Evolutionary conservation across 2,329 filamentous ascomycete genomes (phyloP), one percentile per base, ranked within the genome.

Genomic region (Pseudocercospora fuligena): DNA sequence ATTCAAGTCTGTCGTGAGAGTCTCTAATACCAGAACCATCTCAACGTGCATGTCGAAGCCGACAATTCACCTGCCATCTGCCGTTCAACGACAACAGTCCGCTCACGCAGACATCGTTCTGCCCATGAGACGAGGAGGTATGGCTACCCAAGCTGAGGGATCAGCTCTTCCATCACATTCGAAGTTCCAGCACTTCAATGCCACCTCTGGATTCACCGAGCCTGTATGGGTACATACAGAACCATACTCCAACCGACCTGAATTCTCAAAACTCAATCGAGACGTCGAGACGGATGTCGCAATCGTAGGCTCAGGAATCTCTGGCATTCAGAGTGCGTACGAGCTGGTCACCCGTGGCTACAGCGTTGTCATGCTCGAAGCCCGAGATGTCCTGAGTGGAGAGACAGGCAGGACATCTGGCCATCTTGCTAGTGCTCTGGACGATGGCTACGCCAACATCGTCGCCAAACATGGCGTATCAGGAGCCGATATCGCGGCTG

Each of bases 381-480:
- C 85, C 7, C 82, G 85, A 5, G 81, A 86, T n/a, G 78, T 85
- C 2, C 75, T 87, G 0, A 82, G 84, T 1, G 85, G 86, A 1
- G 86, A 88, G 73, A 83, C 81, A 0, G 84, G 84, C 0, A 77
- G 86, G 4, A 88, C 85, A 0, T 84, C 80, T 49, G 86, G 86
- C 0, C 86, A 88, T 70, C 74, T 88, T 31, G 81, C 84, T 2
- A 87, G 81, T 65, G 83, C 83, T 3, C 75, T 88, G 2, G 86
- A 88, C 31, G 85, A 86, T 60, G 81, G 82, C 2, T 88, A 86
- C 66, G 70, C 78, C 0, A 78, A 81, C 25, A 86, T 88, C 61
- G 79, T 79, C 7, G 82, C 82, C 75, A 85, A 85, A 73, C 85
- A 87, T 60, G 85, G 86, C 0, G 74, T 82, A 21, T 75, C 80